Conservation (phyloP, 73 alveolate genomes). For the Strombidium stylifer region DNA sequence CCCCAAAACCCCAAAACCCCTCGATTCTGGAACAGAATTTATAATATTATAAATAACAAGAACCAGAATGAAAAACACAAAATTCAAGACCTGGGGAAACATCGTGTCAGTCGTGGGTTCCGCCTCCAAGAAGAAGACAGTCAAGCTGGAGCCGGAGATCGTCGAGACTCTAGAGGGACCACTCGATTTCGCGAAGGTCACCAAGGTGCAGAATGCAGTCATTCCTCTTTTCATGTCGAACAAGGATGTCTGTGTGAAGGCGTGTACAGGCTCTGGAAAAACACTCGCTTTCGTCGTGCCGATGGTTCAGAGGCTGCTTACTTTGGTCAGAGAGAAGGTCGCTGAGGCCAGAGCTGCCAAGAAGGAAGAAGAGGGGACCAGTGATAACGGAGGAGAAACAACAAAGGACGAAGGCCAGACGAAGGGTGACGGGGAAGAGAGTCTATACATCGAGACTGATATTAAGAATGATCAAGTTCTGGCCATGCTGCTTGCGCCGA, state of each 20-base stretch:
- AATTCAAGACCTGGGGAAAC: background rate
- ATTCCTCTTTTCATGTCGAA: slow-evolving; percentile 73
- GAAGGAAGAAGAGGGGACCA: slow-evolving; percentile 46
- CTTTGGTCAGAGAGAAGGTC: slow-evolving; percentile 33
- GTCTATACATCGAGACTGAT: slow-evolving; percentile 11
- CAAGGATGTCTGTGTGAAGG: slow-evolving; percentile 89
- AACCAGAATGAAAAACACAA: background rate
- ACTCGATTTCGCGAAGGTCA: slow-evolving; percentile 57
- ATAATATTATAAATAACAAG: too few species aligned
- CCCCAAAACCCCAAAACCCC: too few species aligned
- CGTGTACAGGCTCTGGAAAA: slow-evolving; percentile 99
- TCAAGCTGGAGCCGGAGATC: slow-evolving; percentile 1
- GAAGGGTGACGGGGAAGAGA: slow-evolving; percentile 28
- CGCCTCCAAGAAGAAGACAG: too few species aligned
- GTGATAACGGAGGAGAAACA: slow-evolving; percentile 58
- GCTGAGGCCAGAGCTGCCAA: slow-evolving; percentile 7
- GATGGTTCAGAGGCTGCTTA: slow-evolving; percentile 58
- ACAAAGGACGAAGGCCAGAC: slow-evolving; percentile 41
- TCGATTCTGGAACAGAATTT: background rate
- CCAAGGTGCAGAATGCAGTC: slow-evolving; percentile 82
- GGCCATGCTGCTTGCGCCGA: slow-evolving; percentile 94
- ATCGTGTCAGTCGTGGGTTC: too few species aligned
- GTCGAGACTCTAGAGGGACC: slow-evolving; percentile 21
- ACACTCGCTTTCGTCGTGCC: slow-evolving; percentile 94
- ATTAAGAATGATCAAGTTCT: slow-evolving; percentile 30